Base-by-base conservation (phyloP, 176 grass and related monocot species). In the Triticum monococcum region DNA sequence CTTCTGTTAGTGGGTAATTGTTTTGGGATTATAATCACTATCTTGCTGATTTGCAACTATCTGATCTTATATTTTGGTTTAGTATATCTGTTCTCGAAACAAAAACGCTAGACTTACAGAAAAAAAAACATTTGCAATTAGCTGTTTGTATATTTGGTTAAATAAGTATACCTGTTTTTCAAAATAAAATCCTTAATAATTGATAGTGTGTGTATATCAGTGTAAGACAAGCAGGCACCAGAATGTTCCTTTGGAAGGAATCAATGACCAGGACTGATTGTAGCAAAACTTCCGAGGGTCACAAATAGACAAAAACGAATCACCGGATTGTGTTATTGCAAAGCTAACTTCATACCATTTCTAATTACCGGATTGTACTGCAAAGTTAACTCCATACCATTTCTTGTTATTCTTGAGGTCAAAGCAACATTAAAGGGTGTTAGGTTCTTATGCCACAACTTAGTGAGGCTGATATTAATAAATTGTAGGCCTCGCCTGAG, bases 371-470 rank as follows among this genome's bases (percentile, higher is more conserved):
- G 18, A 80, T 82, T 68, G 24, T 17, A 28, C 72, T 84, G 36
- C 73, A 48, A 65, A 74, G 35, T 61, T 79, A 37, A 7, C 64
- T 60, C 9, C 3, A 1, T 68, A 9, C 70, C 46, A 80, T 22
- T 62, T 84, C 12, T 79, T 30, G 60, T 23, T 75, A 36, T 84
- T 70, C 81, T 85, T 85, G 37, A 84, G 40, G 61, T 81, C 17
- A 35, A 52, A 81, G 68, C 25, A 70, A 81, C 36, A 77, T 16
- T 16, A 73, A 23, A 85, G 62, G 16, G 1, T 76, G 50, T 80
- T 81, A 56, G 77, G 30, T 54, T 73, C 9, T 81, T 24, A 4
- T 84, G 60, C 63, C 37, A 85, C 12, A 31, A 81, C n/a, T 33
- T 84, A 41, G 3, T 71, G 56, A 59, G 22, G n/a, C 36, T 79